Base-by-base conservation (phyloP, 768 basidiomycete genomes). In the Podaxis pistillaris region DNA sequence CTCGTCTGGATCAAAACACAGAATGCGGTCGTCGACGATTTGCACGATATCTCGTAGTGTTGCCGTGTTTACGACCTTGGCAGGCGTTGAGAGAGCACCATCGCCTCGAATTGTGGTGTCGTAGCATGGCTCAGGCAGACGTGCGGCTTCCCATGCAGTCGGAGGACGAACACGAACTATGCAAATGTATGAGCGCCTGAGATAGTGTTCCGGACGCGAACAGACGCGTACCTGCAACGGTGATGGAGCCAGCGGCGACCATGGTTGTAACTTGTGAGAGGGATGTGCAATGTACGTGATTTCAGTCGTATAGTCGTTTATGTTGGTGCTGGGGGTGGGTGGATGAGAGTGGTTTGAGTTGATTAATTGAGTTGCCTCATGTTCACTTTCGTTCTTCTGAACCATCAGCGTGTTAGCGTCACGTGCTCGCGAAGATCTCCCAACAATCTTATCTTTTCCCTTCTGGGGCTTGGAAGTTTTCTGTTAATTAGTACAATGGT, bases 1-100 rank as follows among this genome's bases (percentile, higher is more conserved):
- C 76, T 97, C 94, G 63, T 93, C 90, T 38, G 96, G 95, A 74
- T 99, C 97, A 70, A 98, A 99, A 13, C 93, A 94, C 64, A 98
- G 82, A 69, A 96, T 93, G 60, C 95, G 87, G 79, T 96, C 93
- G 76, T 98, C 96, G 64, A 96, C 84, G 56, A 96, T 86, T 74
- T 96, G 93, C 58, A 94, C 86, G 66, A 94, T 85, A 65, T 91
- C 85, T 60, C 89, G 85, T 66, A 91, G 81, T 40, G 81, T 77
- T n/a, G 86, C 77, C 12, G 83, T 78, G 67, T 83, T 78, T 9
- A 81, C 73, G 36, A 84, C 77, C 70, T 79, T 84, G 26, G 78
- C 81, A 4, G 89, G 86, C 2, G 88, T 82, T 9, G 92, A 89
- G 58, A 96, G 84, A 12, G 88, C 84, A n/a, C 88, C 95, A 67